Evolutionary conservation across 768 basidiomycete genomes (phyloP), one percentile per base, ranked within the genome.

Genomic region (Rhodotorula toruloides): DNA sequence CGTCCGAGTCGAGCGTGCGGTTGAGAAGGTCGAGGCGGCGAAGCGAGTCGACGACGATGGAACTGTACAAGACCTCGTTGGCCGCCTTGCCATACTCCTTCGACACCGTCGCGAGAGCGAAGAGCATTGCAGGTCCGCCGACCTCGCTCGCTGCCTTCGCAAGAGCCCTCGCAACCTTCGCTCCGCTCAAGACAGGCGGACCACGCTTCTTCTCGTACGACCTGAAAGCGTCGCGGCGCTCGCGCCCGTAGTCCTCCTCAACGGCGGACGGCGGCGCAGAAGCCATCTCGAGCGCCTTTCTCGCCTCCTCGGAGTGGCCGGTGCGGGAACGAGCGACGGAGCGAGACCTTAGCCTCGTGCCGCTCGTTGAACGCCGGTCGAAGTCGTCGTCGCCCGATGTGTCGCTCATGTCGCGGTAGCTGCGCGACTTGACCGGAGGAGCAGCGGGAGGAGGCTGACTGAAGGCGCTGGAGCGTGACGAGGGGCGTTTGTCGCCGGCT

Each of bases 21-120:
- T 5, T 17, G n/a, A 67, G 47, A 34, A 3, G 2, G 4, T 44
- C 40, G 48, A 61, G 39, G 49, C 57, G 58, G 4, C 9, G 14
- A 14, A n/a, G 3, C 21, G 34, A 36, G 21, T 22, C 13, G 34
- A 61, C 13, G 44, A 25, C 48, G 31, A 29, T 19, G 12, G 40
- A 40, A 10, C 19, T 40, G 40, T 49, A 49, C 31, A 49, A 12
- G 17, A 21, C 29, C 14, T 27, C 11, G 22, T 29, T 13, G 8
- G 50, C 48, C 21, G 60, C 34, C 6, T 19, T 16, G 31, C 34
- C 8, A 42, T 61, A 67, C 29, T 22, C 34, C 14, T 39, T 42
- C 11, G 54, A 56, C 21, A 67, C 65, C 11, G 3, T 25, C 36
- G 52, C 31, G 7, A 61, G 46, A 6, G 32, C 29, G 27, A 61